A percentile compares a stretch with the other conserved stretches of the same genome.
These are phyloP conservation scores for Erysiphe pulchra DNA, from an alignment of 2,329 filamentous ascomycete genomes.

Conservation along the genomic window DNA sequence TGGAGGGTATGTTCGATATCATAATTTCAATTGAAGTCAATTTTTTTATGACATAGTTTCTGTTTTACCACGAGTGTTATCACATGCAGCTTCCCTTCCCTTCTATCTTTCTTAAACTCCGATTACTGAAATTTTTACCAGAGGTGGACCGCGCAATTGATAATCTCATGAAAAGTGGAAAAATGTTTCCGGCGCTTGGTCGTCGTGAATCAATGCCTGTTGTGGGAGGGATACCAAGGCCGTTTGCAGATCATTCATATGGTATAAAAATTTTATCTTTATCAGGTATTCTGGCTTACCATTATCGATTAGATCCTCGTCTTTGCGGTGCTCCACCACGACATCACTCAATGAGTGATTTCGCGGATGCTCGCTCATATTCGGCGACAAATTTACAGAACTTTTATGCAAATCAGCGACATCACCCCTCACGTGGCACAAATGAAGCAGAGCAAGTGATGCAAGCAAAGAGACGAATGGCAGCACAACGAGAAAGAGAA, in stretches of 20 bases:
- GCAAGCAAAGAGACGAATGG: constrained; percentile 98
- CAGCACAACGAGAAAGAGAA: constrained; percentile 94
- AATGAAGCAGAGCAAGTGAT: constrained; percentile 94
- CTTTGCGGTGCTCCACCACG: constrained; percentile 37
- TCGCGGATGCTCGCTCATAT: constrained; percentile 45
- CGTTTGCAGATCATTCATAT: constrained; percentile 24
- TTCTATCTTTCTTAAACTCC: neutral
- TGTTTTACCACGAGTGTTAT: too few relatives aligned
- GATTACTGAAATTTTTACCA: constrained; percentile 15
- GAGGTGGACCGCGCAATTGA: constrained; percentile 93
- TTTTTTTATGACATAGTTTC: too few relatives aligned
- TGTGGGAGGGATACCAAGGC: constrained; percentile 27
- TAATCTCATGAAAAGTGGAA: constrained; percentile 89
- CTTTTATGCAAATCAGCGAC: constrained; percentile 84
- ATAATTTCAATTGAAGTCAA: too few relatives aligned
- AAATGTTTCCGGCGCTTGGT: constrained; percentile 46
- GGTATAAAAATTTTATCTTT: constrained; percentile 21
- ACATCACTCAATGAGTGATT: constrained; percentile 67
- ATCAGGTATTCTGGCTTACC: neutral
- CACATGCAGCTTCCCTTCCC: too few relatives aligned
- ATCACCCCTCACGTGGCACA: constrained; percentile 59
- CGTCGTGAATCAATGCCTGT: constrained; percentile 63
- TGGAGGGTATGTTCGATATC: constrained; percentile 46
- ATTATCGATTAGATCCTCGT: constrained; percentile 35
- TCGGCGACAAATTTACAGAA: constrained; percentile 62